phyloP scores from a whole-genome alignment of 2,329 filamentous ascomycete genomes.

The Cladosporium velox region DNA sequence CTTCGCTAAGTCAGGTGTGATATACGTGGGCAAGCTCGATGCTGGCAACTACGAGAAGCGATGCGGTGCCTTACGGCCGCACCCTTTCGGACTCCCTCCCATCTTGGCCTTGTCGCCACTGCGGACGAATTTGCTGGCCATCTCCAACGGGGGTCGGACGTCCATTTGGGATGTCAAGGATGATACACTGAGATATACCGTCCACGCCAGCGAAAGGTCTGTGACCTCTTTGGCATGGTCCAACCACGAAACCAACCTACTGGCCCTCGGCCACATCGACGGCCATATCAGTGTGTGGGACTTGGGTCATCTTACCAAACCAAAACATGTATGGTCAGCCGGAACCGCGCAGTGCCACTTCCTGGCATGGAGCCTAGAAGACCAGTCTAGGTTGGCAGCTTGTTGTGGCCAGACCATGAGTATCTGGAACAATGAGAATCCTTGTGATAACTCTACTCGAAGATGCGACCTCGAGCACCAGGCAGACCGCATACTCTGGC shows the following conservation, averaged over 20 bases:
- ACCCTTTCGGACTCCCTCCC: constrained; percentile 20
- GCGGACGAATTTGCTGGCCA: constrained; percentile 27
- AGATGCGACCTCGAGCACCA: neutral
- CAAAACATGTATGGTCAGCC: constrained; percentile 23
- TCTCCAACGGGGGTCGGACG: constrained; percentile 28
- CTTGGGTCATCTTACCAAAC: constrained; percentile 24
- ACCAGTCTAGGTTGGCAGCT: constrained; percentile 21
- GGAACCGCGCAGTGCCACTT: constrained; percentile 13
- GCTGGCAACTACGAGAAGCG: constrained; percentile 3
- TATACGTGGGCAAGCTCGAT: neutral
- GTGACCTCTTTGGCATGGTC: constrained; percentile 27
- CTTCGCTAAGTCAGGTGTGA: neutral
- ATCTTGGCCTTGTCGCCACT: constrained; percentile 27
- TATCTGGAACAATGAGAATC: neutral
- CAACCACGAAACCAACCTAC: constrained; percentile 20
- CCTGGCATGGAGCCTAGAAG: constrained; percentile 24
- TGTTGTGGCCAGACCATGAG: constrained; percentile 19
- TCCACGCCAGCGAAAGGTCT: constrained; percentile 30
- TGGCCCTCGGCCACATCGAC: constrained; percentile 29
- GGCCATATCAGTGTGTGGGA: constrained; percentile 30
- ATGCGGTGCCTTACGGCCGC: neutral
- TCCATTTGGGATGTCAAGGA: constrained; percentile 27
- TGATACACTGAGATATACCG: constrained; percentile 18
- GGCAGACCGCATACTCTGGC: neutral
- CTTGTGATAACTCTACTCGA: neutral